These are phyloP conservation scores for Auriculariales sp. DNA, from an alignment of 768 basidiomycete species.

Conservation along the genomic window DNA sequence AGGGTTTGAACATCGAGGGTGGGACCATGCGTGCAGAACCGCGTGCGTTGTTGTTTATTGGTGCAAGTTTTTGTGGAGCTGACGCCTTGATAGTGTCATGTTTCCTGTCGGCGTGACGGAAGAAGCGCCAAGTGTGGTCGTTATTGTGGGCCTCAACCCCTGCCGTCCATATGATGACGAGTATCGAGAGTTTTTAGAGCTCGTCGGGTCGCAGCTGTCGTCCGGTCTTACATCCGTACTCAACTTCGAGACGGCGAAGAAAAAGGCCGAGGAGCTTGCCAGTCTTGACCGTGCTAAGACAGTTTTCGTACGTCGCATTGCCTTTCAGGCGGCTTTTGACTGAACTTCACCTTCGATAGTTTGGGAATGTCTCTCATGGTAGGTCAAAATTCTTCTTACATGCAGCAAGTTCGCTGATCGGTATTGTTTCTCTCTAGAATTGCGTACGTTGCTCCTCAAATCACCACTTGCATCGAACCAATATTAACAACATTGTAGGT, in stretches of 20 bases:
- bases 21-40: background rate
- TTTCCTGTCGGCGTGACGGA: background rate
- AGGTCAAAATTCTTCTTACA: background rate
- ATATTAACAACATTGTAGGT: no score
- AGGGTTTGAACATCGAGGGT: background rate
- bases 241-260: background rate
- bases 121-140: background rate
- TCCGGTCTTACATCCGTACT: background rate
- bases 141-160: background rate
- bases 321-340: no score
- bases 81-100: no score
- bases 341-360: no score
- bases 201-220: background rate
- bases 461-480: no score
- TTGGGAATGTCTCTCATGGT: background rate
- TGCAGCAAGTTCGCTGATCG: no score
- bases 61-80: no score
- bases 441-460: no score
- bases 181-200: background rate
- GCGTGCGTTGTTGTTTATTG: no score
- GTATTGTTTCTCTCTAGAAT: no score
- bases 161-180: background rate
- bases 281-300: conserved; percentile 1
- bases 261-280: background rate
- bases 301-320: no score